Evolutionary conservation across 352 stramenopile species (phyloP), one percentile per base, ranked within the genome.

Genomic region (Phytopythium helicoides): DNA sequence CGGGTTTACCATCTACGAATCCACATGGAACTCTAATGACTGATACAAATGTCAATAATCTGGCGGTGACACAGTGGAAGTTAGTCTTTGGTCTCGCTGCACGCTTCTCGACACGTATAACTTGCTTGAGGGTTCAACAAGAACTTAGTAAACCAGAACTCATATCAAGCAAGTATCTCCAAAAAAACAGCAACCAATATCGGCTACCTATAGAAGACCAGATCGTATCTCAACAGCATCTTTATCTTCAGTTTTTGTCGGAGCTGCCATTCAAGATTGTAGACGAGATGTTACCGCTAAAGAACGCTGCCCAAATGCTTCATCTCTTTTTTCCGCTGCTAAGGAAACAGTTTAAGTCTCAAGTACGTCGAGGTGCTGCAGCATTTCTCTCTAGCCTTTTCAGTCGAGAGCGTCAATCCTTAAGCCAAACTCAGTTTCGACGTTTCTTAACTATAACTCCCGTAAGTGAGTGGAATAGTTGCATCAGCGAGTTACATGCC

Each of bases 401-500:
- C 1, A 57, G 61, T 1, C 64, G 61, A 1, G 77, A 90, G 45
- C 51, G 89, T 3, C 35, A 60, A 4, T 36, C 42, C 0, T 54
- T 89, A 3, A 49, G 61, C 40, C 28, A 39, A 12, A 34, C 41
- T 1, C 44, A 60, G 6, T 49, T 78, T 3, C 38, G 48, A 14
- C 40, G 47, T 12, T n/a, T 68, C 7, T 69, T 73, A 36, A 36
- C n/a, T 3, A 60, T 52, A 1, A 52, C 63, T 6, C 68, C 74
- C 19, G 57, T 66, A 3, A 68, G 60, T 28, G 82, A 91, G 21
- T 92, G 82, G 82, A 89, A 69, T 41, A 75, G 53, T 22, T 71
- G 59, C 19, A 36, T 89, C 42, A 86, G 64, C 49, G 80, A 91
- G 9, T 41, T 91, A 16, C 80, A 92, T 39, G 64, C 76, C 0